phyloP scores from a whole-genome alignment of 192 early-diverging fungal species.

The Tieghemiomyces parasiticus region DNA sequence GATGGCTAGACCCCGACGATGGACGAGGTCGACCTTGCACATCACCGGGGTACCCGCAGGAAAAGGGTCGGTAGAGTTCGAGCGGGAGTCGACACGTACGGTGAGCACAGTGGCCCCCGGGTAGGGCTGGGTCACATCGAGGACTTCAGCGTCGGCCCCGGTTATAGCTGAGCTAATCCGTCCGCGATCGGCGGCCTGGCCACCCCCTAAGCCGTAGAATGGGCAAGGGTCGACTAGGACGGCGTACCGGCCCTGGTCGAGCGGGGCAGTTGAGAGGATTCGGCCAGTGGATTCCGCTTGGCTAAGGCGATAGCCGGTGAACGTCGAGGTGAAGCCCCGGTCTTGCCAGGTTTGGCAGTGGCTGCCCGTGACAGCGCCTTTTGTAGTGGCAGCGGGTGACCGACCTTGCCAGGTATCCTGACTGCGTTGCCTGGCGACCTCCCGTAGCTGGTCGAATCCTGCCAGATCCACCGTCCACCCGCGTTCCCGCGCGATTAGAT shows the following conservation, averaged over 20 bases:
- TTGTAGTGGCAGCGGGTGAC: neutral
- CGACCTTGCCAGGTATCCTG: constrained; percentile 30
- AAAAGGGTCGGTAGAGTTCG: constrained; percentile 18
- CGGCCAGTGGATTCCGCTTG: constrained; percentile 21
- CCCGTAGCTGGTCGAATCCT: constrained; percentile 26
- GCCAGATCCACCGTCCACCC: constrained; percentile 36
- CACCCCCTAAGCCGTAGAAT: constrained; percentile 43
- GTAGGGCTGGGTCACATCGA: constrained; percentile 32
- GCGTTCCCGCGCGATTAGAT: constrained; percentile 33
- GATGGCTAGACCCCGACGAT: constrained; percentile 27
- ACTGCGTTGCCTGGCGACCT: constrained; percentile 26
- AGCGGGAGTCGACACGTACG: constrained; percentile 16
- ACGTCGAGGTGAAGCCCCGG: constrained; percentile 19
- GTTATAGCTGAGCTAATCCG: constrained; percentile 21
- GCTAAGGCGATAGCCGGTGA: constrained; percentile 33
- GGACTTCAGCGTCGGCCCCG: constrained; percentile 21
- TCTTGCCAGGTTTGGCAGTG: constrained; percentile 18
- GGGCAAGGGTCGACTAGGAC: constrained; percentile 34
- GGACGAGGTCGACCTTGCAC: constrained; percentile 21
- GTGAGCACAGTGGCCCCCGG: constrained; percentile 23
- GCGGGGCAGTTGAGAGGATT: constrained; percentile 17
- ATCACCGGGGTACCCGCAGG: constrained; percentile 22
- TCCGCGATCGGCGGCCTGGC: constrained; percentile 35
- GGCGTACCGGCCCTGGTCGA: constrained; percentile 1
- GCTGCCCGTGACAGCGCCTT: too few species aligned